Conservation (phyloP, 129 eudicot species). For the Erigeron canadensis region DNA sequence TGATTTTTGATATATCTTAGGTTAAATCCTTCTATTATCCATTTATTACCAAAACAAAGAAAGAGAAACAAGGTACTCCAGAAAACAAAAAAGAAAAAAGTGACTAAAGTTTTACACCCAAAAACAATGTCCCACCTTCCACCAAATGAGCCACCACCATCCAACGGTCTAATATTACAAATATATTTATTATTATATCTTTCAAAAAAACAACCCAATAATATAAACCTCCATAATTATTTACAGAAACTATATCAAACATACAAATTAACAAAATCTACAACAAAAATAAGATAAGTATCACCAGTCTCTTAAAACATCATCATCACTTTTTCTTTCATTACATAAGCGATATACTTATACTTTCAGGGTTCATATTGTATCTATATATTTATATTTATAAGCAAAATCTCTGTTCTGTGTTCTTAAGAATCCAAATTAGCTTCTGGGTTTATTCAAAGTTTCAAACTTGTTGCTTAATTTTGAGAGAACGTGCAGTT, state of each 20-base stretch:
- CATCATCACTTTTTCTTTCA: constrained; percentile 17
- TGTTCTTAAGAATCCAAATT: constrained; percentile 15
- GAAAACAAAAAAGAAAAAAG: constrained; percentile 3
- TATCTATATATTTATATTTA: neutral
- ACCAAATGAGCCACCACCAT: constrained; percentile 32
- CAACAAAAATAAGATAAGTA: constrained; percentile 8
- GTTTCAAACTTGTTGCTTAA: constrained; percentile 21
- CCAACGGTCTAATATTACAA: constrained; percentile 41
- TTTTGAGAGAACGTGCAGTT: constrained; percentile 22
- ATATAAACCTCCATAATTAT: neutral
- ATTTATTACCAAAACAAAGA: too few relatives aligned
- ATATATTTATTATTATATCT: neutral
- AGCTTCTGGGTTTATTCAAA: neutral
- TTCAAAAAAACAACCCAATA: constrained; percentile 3
- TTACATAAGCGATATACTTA: neutral
- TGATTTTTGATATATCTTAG: too few relatives aligned
- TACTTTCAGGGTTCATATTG: constrained; percentile 16
- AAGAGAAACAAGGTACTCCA: too few relatives aligned
- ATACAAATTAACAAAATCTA: neutral
- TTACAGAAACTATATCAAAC: neutral
- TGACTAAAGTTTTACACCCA: constrained; percentile 2
- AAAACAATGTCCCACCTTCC: constrained; percentile 18
- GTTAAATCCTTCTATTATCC: too few relatives aligned
- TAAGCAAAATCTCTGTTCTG: constrained; percentile 10
- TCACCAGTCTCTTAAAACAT: constrained; percentile 9